Percentiles rank a stretch among this genome's conserved stretches.
Evolutionary conservation across 345 rosid species (phyloP).

Genomic region (Fremontodendron californicum): DNA sequence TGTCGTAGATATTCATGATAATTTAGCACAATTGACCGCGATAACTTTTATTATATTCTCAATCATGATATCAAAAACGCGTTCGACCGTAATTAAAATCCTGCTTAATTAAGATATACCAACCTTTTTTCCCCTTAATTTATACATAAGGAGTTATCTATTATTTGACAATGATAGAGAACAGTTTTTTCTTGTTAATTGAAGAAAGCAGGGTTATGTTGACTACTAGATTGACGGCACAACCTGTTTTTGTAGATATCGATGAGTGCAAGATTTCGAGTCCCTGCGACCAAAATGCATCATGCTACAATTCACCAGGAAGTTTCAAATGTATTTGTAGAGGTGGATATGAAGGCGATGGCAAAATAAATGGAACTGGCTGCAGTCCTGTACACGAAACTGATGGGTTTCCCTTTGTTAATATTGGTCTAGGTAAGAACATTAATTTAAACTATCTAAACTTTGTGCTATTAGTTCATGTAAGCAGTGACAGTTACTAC

Average conservation of each 20-base stretch:
- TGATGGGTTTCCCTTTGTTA: neutral
- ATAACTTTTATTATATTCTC: too few relatives aligned
- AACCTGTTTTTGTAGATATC: neutral
- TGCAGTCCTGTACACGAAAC: neutral
- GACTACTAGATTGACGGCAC: neutral
- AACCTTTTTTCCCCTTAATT: too few relatives aligned
- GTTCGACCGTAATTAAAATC: too few relatives aligned
- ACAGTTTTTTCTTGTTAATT: neutral
- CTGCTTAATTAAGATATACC: too few relatives aligned
- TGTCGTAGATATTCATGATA: too few relatives aligned
- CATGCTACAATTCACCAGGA: neutral
- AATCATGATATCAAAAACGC: too few relatives aligned
- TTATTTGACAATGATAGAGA: neutral
- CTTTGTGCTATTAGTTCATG: neutral
- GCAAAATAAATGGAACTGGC: neutral
- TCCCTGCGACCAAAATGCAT: conserved; percentile 3
- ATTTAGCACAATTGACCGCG: too few relatives aligned
- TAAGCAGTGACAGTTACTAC: neutral
- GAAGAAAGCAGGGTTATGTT: neutral
- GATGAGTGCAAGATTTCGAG: neutral
- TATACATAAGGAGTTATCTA: neutral
- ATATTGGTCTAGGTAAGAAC: conserved; percentile 3
- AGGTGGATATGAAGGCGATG: neutral
- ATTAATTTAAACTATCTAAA: neutral
- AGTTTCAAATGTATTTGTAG: neutral